Base-by-base conservation (phyloP, 1,139 yeast species). In the Nakaseomyces sp. region DNA sequence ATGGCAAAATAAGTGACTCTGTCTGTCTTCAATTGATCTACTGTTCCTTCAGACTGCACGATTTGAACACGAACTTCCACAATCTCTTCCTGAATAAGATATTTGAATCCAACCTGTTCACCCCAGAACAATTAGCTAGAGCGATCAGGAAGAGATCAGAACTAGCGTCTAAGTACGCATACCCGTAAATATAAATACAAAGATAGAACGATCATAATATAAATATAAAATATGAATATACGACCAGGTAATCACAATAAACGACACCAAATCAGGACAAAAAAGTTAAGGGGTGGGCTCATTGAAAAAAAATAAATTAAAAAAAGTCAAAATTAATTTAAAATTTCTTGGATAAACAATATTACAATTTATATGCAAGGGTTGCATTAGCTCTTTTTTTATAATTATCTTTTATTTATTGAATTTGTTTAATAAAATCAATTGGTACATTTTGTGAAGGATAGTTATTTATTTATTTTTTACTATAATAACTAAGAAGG, bases 1-100 rank as follows among this genome's bases (percentile, higher is more conserved):
- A 46, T 26, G 43, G 20, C 5, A 43, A 48, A 5, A 39, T 59
- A 5, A 54, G 54, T n/a, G 61, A 57, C 18, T 59, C 64, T 1
- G 58, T 60, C 7, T 58, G 65, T 41, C 46, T 62, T 28, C 67
- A 63, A 45, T 41, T 63, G 17, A 55, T 63, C 3, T 63, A 63
- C 43, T 63, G 67, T 42, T 61, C 66, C 2, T 63, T 61, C 51
- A 49, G 67, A 41, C 45, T 63, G 2, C 58, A 53, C 5, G 65
- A 61, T 39, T 45, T 56, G 15, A 60, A 57, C 35, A 44, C 39
- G 22, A 59, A 58, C 43, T 60, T 55, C 44, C 64, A 58, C 37
- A 51, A 45, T 37, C 47, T 60, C 16, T 54, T 61, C 50, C 41
- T 61, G 18, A 60, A 60, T 48, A 54, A 55, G 45, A 43, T 61